Evolutionary conservation across 1,139 yeast genomes (phyloP).

Genomic region (Sugiyamaella xylanicola): DNA sequence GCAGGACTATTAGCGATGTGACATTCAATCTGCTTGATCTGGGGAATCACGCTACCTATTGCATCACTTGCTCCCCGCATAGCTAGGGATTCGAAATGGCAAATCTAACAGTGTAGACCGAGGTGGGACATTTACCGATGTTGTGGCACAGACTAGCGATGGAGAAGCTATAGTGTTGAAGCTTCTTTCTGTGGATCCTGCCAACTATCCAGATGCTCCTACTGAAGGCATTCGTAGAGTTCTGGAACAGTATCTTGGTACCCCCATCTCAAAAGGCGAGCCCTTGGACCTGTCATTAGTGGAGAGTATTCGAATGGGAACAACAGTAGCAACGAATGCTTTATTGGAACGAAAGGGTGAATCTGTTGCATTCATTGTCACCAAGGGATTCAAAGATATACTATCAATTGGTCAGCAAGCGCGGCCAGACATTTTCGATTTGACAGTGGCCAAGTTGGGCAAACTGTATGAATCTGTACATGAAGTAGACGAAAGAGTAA

Average conservation of each 20-base stretch:
- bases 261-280: constrained; percentile 47
- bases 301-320: constrained; percentile 70
- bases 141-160: constrained; percentile 50
- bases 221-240: constrained; percentile 85
- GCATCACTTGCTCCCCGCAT: too few relatives aligned
- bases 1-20: too few relatives aligned
- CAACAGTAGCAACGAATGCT: constrained; percentile 81
- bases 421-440: constrained; percentile 67
- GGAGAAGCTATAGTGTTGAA: constrained; percentile 57
- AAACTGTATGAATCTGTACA: constrained; percentile 64
- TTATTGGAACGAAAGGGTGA: constrained; percentile 70
- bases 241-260: constrained; percentile 59
- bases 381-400: constrained; percentile 68
- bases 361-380: constrained; percentile 61
- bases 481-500: constrained; percentile 73
- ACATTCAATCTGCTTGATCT: too few relatives aligned
- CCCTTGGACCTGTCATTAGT: constrained; percentile 53
- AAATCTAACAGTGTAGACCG: constrained; percentile 36
- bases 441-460: constrained; percentile 59
- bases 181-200: constrained; percentile 82
- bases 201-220: constrained; percentile 85
- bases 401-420: constrained; percentile 72
- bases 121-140: constrained; percentile 88
- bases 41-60: too few relatives aligned
- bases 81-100: not conserved